Evolutionary conservation across 768 basidiomycete species (phyloP), one percentile per base, ranked within the genome.

Genomic region (Leccinum disarticulatum): DNA sequence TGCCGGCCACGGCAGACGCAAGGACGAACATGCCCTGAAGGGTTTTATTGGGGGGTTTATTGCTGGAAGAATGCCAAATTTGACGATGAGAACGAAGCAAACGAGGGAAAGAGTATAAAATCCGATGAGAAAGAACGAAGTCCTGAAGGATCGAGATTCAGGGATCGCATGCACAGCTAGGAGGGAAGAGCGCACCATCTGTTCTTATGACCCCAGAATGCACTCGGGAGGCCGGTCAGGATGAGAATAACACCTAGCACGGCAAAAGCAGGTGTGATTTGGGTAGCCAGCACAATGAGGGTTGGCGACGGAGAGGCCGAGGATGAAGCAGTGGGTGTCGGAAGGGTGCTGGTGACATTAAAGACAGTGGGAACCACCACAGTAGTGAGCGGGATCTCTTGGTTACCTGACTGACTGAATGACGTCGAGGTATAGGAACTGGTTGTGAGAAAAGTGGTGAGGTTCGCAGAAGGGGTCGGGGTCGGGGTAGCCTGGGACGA

Each of bases 201-300:
- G 73, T 97, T 95, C 81, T 96, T 96, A 77, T 95, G 93, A 22
- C 95, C 95, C 77, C 91, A 87, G 65, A 93, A 93, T 3, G 91
- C 90, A 55, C 91, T 90, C 9, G 93, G 93, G 6, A 95, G 78
- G 51, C 95, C 95, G 9, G 91, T 93, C 52, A 97, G 68, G 64
- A 97, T 93, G 70, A 98, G 85, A 61, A 97, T 74, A 5, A 84
- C 90, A 51, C 95, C 95, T 15, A 95, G 81, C 31, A 95, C 91
- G 54, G 87, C 94, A 74, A 95, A 98, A 15, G 87, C 94, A 28
- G 92, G 91, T 68, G 93, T 91, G 38, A 96, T 77, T 69, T 77
- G 82, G 19, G 94, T 93, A 22, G 79, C 83, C 14, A 81, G 78
- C 62, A 65, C 69, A 61, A 68, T 76, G 65, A 75, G 74, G 60